A percentile compares a stretch with the other conserved stretches of the same genome.
These are phyloP conservation scores for Eucalyptus cloeziana DNA, from an alignment of 345 rosid genomes.

Conservation along the genomic window DNA sequence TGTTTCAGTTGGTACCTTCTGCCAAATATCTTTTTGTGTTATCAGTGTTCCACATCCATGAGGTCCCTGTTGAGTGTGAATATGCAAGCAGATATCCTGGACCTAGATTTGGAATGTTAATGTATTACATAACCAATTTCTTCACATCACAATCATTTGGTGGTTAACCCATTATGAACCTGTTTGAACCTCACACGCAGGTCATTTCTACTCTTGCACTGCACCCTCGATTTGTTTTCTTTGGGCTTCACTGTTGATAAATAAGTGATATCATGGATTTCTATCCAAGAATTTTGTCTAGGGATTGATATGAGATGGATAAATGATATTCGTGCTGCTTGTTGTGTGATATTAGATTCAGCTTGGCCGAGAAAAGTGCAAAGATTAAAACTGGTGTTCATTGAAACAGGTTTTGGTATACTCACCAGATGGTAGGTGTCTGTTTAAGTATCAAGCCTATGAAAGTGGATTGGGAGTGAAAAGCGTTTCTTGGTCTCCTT, in stretches of 20 bases:
- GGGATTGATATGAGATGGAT: background rate
- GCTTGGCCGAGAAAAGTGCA: background rate
- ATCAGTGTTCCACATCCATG: background rate
- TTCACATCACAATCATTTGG: background rate
- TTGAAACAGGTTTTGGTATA: conserved; percentile 70
- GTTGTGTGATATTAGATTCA: background rate
- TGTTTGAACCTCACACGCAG: background rate
- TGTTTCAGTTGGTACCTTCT: background rate
- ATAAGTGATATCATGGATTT: background rate
- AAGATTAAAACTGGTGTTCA: background rate
- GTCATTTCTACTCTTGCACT: background rate
- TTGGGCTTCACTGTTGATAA: background rate
- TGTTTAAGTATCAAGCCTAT: conserved; percentile 88
- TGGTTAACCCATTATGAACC: background rate
- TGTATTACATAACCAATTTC: background rate
- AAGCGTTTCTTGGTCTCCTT: conserved; percentile 90
- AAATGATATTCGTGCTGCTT: background rate
- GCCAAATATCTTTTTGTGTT: background rate
- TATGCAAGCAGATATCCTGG: background rate
- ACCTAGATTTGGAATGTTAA: background rate
- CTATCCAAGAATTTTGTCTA: background rate
- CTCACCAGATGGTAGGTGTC: conserved; percentile 96
- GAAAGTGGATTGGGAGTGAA: conserved; percentile 97
- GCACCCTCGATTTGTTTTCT: background rate
- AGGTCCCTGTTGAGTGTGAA: background rate